A percentile compares a stretch with the other conserved stretches of the same genome.
Conservation (phyloP, 495 filamentous ascomycete species). For the Neurospora cerealis region DNA sequence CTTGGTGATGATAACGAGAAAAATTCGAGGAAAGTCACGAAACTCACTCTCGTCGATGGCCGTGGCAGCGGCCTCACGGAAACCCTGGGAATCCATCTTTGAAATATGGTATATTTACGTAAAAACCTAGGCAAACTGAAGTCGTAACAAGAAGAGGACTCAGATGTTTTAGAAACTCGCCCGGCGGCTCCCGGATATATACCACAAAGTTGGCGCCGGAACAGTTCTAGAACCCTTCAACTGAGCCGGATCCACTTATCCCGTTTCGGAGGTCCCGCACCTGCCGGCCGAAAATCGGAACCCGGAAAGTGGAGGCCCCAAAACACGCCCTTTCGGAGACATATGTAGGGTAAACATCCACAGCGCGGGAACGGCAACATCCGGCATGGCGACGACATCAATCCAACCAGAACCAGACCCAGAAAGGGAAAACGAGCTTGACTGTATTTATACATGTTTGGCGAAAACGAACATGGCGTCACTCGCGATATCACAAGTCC, state of each 20-base stretch:
- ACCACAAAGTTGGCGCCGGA: not conserved
- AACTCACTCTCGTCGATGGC: conserved; percentile 76
- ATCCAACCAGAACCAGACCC: not conserved
- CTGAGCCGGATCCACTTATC: not conserved
- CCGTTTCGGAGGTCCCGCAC: not conserved
- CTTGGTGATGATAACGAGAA: not conserved
- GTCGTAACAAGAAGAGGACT: not conserved
- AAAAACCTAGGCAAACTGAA: not conserved
- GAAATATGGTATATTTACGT: not conserved
- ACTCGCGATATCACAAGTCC: not conserved
- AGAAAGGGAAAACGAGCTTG: not conserved
- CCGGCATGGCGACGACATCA: not conserved
- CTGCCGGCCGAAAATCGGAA: not conserved
- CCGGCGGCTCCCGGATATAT: not conserved
- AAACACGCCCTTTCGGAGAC: not conserved
- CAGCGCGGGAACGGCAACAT: not conserved
- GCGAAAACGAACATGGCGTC: not conserved
- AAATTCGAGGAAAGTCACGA: not conserved
- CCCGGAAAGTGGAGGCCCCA: not conserved
- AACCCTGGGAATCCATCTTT: conserved; percentile 73
- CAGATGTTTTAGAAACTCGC: not conserved
- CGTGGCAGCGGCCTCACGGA: conserved; percentile 69
- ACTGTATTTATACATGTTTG: not conserved
- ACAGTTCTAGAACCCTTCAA: not conserved
- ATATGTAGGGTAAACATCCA: not conserved